phyloP scores from a whole-genome alignment of 1,284 basidiomycete species.

The Puccinia novopanici region DNA sequence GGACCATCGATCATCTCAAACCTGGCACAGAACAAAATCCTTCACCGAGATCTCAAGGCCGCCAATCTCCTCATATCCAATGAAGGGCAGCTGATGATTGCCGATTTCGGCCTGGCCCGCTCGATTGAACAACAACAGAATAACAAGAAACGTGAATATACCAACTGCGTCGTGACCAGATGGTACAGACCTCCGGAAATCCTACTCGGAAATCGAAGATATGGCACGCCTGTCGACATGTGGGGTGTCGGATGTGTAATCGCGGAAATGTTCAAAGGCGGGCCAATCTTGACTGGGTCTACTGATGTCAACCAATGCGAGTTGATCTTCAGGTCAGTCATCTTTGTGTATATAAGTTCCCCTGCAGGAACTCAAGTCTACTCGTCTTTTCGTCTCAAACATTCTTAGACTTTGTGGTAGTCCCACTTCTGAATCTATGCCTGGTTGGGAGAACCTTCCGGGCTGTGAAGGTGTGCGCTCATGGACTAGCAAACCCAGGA shows the following conservation, averaged over 20 bases:
- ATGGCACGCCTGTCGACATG: conserved; percentile 91
- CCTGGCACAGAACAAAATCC: conserved; percentile 75
- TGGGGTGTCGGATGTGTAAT: conserved; percentile 98
- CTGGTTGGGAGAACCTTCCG: conserved; percentile 69
- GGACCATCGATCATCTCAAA: conserved; percentile 29
- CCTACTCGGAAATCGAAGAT: conserved; percentile 79
- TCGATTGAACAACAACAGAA: conserved; percentile 57
- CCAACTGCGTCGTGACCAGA: conserved; percentile 96
- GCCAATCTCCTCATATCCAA: conserved; percentile 95
- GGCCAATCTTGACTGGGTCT: conserved; percentile 82
- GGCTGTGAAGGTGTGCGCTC: conserved; percentile 53
- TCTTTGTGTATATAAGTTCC: too few relatives aligned
- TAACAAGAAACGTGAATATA: conserved; percentile 67
- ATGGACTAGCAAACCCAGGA: conserved; percentile 29
- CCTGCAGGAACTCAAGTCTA: not conserved
- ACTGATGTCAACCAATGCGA: conserved; percentile 88
- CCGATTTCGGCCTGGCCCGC: conserved; percentile 94
- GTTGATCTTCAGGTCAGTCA: conserved; percentile 70
- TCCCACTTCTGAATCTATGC: conserved; percentile 73
- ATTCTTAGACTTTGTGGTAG: conserved; percentile 70
- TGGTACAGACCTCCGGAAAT: conserved; percentile 98
- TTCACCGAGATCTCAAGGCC: conserved; percentile 98
- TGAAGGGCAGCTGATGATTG: conserved; percentile 77
- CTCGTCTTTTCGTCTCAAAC: not conserved
- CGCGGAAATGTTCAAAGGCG: conserved; percentile 88